Percentiles rank a stretch among this genome's conserved stretches.
phyloP scores from a whole-genome alignment of 306 rosid genomes.

The Fragaria nilgerrensis region DNA sequence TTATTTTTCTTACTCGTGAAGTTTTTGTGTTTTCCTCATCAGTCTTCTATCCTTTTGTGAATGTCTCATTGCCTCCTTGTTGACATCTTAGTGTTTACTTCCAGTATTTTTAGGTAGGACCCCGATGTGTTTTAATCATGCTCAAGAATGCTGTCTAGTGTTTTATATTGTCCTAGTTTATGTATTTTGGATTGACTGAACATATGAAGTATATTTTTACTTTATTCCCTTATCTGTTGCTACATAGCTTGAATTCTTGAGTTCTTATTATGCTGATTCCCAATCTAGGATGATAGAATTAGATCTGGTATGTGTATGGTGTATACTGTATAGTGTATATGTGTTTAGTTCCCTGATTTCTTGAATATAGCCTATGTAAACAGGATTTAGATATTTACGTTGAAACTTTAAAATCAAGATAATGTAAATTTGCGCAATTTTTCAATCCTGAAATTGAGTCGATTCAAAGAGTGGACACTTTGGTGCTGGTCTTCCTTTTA shows the following conservation, averaged over 20 bases:
- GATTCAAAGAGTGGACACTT: not conserved
- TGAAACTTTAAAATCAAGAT: not conserved
- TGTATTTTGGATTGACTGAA: conserved; percentile 5
- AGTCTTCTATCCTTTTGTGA: conserved; percentile 13
- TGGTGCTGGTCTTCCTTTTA: too few relatives aligned
- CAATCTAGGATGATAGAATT: not conserved
- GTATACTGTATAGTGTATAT: not conserved
- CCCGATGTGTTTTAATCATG: conserved; percentile 11
- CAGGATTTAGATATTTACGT: not conserved
- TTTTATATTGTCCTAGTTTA: not conserved
- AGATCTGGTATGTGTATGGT: not conserved
- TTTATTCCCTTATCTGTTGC: not conserved
- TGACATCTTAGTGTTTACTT: conserved; percentile 13
- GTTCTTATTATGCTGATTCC: not conserved
- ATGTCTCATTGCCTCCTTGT: conserved; percentile 17
- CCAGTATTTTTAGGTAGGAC: conserved; percentile 13
- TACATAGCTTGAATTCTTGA: not conserved
- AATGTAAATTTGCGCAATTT: not conserved
- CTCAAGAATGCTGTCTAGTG: conserved; percentile 8
- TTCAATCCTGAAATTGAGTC: not conserved
- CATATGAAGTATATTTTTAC: not conserved
- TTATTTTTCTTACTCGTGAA: conserved; percentile 14
- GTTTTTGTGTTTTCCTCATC: conserved; percentile 6
- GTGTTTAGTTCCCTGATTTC: not conserved
- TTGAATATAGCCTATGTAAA: not conserved